Base-by-base conservation (phyloP, 2,329 filamentous ascomycete genomes). In the Penicillium sp. region DNA sequence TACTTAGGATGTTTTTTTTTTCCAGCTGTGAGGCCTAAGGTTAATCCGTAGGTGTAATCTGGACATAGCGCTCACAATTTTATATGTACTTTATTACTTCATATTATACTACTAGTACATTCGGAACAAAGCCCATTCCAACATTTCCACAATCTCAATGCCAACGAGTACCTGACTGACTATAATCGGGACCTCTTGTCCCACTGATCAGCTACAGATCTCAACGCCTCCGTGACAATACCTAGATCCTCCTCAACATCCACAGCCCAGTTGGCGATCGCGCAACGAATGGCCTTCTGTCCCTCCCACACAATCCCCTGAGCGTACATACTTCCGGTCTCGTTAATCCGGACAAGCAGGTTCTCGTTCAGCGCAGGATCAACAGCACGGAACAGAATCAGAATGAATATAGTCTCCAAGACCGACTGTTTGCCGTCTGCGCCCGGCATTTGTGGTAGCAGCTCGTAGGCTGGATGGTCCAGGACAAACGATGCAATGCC, bases 351-450 rank as follows among this genome's bases (percentile, higher is more conserved):
- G 30, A 52, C 38, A 52, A 52, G 49, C 20, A 52, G n/a, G 14
- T 52, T 16, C 38, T 52, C 35, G 21, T 51, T 51, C 11, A 51
- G 18, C 11, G 14, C 21, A 26, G 21, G 48, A 24, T 51, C 33
- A 26, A 51, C 48, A 28, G 49, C 49, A 43, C 49, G 35, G 16
- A 52, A 52, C 30, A 43, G 14, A 51, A 43, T 52, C 49, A 52
- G 18, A 28, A 52, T 52, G 38, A 52, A 52, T 7, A 52, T 28
- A 35, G 35, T 52, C 5, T 52, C 49, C 33, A 43, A 43, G 1
- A 52, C 38, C 7, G 35, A 28, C 16, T 16, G 3, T 24, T 30
- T 52, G 35, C n/a, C 18, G 8, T 52, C 49, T 46, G 43, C 49
- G 1, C 23, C 49, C 8, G 21, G 49, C 35, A 52, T 52, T 5